A percentile compares a stretch with the other conserved stretches of the same genome.
Conservation (phyloP, 345 rosid species). For the Acer saccharum region DNA sequence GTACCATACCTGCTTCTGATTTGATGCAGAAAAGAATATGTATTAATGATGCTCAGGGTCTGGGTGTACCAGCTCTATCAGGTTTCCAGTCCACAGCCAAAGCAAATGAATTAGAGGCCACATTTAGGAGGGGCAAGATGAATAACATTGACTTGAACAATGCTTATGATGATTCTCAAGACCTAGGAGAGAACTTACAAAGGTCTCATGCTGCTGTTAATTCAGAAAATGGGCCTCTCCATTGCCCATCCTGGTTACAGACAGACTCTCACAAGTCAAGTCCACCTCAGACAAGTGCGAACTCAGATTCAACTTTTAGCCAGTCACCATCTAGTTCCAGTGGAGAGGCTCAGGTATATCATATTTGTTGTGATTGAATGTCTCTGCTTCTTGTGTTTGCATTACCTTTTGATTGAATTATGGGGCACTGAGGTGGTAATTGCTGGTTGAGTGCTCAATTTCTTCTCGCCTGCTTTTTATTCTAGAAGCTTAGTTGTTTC, state of each 20-base stretch:
- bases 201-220: conserved; percentile 32
- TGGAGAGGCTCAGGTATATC: conserved; percentile 65
- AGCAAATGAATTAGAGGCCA: conserved; percentile 28
- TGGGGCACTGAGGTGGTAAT: conserved; percentile 10
- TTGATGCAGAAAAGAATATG: conserved; percentile 25
- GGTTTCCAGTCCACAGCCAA: conserved; percentile 22
- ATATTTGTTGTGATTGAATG: neutral
- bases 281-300: conserved; percentile 51
- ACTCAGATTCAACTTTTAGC: conserved; percentile 55
- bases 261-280: conserved; percentile 46
- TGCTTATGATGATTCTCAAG: conserved; percentile 54
- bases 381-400: conserved; percentile 4
- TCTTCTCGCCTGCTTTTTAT: neutral
- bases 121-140: conserved; percentile 33
- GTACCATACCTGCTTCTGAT: conserved; percentile 29
- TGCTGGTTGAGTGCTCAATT: neutral
- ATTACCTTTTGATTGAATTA: conserved; percentile 7
- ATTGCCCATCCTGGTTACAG: conserved; percentile 37
- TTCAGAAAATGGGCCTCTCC: conserved; percentile 30
- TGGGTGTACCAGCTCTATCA: conserved; percentile 18
- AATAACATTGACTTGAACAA: conserved; percentile 65
- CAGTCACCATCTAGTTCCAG: conserved; percentile 66
- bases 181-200: conserved; percentile 38
- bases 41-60: conserved; percentile 12
- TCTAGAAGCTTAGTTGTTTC: neutral